phyloP scores from a whole-genome alignment of 2,329 filamentous ascomycete species.

The Ophiostoma quercus region DNA sequence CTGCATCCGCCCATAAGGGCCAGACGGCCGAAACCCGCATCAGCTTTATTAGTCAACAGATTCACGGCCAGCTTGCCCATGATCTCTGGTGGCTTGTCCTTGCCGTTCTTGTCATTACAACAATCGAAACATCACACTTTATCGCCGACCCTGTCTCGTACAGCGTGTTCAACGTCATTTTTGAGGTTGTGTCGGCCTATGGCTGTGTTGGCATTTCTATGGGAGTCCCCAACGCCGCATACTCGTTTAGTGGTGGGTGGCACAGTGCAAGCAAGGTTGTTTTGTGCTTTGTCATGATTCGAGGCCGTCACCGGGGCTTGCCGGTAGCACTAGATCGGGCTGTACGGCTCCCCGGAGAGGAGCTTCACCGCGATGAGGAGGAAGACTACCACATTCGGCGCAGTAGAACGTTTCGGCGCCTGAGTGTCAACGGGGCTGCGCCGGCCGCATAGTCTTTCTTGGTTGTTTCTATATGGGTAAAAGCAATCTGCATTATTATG shows the following conservation, averaged over 20 bases:
- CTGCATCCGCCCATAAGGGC: constrained; percentile 24
- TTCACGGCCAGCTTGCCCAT: constrained; percentile 57
- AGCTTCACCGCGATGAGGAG: constrained; percentile 39
- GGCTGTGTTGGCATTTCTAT: constrained; percentile 56
- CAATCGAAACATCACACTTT: constrained; percentile 54
- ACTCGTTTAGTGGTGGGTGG: constrained; percentile 53
- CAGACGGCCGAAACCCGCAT: constrained; percentile 38
- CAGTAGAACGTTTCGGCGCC: constrained; percentile 35
- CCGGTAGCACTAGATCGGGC: constrained; percentile 54
- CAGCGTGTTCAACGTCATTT: constrained; percentile 54
- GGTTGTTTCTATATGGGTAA: neutral
- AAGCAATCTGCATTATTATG: neutral
- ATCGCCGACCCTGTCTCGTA: constrained; percentile 47
- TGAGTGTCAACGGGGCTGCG: constrained; percentile 26
- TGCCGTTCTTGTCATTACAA: constrained; percentile 54
- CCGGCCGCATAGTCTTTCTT: neutral
- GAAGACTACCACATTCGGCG: constrained; percentile 39
- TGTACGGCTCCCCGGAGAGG: constrained; percentile 38
- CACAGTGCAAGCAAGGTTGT: constrained; percentile 49
- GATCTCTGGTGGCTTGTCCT: constrained; percentile 61
- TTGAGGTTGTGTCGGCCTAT: constrained; percentile 53
- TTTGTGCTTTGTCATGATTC: constrained; percentile 51
- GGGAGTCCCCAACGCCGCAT: constrained; percentile 47
- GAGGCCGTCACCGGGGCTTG: constrained; percentile 50
- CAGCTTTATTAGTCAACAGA: constrained; percentile 50